A percentile compares a stretch with the other conserved stretches of the same genome.
Conservation (phyloP, 2,329 filamentous ascomycete genomes). For the Clonostachys solani region DNA sequence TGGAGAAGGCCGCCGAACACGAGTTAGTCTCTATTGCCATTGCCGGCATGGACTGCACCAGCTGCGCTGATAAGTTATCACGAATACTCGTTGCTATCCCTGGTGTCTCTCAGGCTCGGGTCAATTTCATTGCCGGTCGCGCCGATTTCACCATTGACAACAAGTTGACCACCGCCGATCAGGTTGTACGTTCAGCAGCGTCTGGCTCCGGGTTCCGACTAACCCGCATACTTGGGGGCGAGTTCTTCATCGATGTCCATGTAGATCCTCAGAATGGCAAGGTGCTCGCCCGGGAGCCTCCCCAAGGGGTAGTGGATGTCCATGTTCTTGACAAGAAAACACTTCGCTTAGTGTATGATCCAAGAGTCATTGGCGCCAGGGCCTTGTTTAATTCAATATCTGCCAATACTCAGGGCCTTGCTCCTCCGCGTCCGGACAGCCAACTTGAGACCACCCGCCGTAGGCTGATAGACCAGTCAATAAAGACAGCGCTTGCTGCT, state of each 20-base stretch:
- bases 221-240: conserved; percentile 10
- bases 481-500: conserved; percentile 21
- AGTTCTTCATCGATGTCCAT: conserved; percentile 15
- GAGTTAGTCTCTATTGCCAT: conserved; percentile 20
- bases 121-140: conserved; percentile 31
- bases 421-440: conserved; percentile 23
- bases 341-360: conserved; percentile 26
- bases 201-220: conserved; percentile 14
- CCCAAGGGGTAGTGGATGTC: conserved; percentile 17
- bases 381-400: conserved; percentile 14
- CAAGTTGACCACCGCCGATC: conserved; percentile 12
- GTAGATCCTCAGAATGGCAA: conserved; percentile 10
- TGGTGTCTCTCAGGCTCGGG: conserved; percentile 21
- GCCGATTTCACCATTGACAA: conserved; percentile 24
- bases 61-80: conserved; percentile 26
- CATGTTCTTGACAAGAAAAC: conserved; percentile 18
- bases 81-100: conserved; percentile 15
- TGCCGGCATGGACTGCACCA: conserved; percentile 29
- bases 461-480: conserved; percentile 21
- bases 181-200: conserved; percentile 13
- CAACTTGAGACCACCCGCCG: conserved; percentile 19
- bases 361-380: conserved; percentile 22
- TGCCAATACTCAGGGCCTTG: conserved; percentile 13
- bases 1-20: conserved; percentile 14
- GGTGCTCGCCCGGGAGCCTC: conserved; percentile 8